Percentiles rank a stretch among this genome's conserved stretches.
Evolutionary conservation across 805 yeast species (phyloP).

Genomic region (Pichia paraexigua): DNA sequence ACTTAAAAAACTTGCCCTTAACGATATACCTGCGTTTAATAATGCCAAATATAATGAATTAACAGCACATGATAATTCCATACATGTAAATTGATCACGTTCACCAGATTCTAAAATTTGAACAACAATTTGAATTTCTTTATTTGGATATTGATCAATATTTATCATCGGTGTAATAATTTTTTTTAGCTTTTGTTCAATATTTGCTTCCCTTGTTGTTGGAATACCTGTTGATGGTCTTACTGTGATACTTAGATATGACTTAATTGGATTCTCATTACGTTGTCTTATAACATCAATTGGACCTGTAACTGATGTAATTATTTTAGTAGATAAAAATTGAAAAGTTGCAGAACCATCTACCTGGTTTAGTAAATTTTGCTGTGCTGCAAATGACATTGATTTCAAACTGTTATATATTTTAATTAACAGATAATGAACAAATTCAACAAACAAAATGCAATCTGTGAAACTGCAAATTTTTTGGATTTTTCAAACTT

Average conservation of each 20-base stretch:
- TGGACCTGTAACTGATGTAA: conserved; percentile 86
- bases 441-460: not conserved
- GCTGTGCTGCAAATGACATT: conserved; percentile 7
- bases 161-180: conserved; percentile 55
- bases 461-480: not conserved
- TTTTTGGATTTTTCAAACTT: not conserved
- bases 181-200: conserved; percentile 64
- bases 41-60: conserved; percentile 72
- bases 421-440: not conserved
- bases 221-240: conserved; percentile 75
- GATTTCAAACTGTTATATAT: too few species aligned
- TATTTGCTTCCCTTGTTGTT: conserved; percentile 59
- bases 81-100: conserved; percentile 23
- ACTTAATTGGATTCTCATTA: conserved; percentile 75
- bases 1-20: conserved; percentile 56
- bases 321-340: conserved; percentile 45
- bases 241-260: conserved; percentile 70
- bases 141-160: conserved; percentile 67
- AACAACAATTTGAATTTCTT: conserved; percentile 59
- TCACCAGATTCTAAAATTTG: conserved; percentile 55
- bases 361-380: conserved; percentile 41
- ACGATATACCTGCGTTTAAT: conserved; percentile 69
- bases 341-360: conserved; percentile 73
- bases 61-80: conserved; percentile 57
- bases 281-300: conserved; percentile 65